phyloP scores from a whole-genome alignment of 371 early-diverging fungal genomes.

The Mortierella sp. region DNA sequence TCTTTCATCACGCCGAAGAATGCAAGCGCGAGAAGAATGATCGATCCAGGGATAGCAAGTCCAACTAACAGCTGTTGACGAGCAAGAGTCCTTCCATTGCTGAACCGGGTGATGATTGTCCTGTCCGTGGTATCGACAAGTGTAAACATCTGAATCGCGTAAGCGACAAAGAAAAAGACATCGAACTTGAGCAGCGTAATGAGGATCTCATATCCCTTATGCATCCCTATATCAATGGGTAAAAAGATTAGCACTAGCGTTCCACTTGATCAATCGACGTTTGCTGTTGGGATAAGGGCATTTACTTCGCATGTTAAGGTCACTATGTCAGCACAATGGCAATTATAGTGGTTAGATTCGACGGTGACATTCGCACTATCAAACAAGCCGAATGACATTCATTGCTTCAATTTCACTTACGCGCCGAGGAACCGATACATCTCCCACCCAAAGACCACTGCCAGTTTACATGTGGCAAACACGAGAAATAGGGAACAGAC shows the following conservation, averaged over 20 bases:
- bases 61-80: constrained; percentile 42
- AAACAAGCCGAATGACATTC: too few relatives aligned
- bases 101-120: constrained; percentile 14
- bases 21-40: constrained; percentile 34
- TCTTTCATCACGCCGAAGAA: constrained; percentile 51
- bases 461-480: constrained; percentile 33
- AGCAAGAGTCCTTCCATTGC: constrained; percentile 16
- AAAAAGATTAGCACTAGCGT: background rate
- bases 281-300: background rate
- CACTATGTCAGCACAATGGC: constrained; percentile 7
- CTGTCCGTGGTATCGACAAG: constrained; percentile 36
- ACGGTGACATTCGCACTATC: too few relatives aligned
- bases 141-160: constrained; percentile 44
- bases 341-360: background rate
- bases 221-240: constrained; percentile 22
- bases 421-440: constrained; percentile 50
- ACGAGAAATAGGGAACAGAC: constrained; percentile 31
- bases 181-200: constrained; percentile 49
- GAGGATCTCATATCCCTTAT: constrained; percentile 51
- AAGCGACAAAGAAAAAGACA: constrained; percentile 50
- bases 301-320: constrained; percentile 40
- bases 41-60: constrained; percentile 40
- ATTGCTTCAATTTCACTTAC: constrained; percentile 25
- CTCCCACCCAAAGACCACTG: constrained; percentile 48
- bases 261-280: too few relatives aligned